Conservation (phyloP, 202 grass and related monocot genomes). For the Elaeis oleifera region DNA sequence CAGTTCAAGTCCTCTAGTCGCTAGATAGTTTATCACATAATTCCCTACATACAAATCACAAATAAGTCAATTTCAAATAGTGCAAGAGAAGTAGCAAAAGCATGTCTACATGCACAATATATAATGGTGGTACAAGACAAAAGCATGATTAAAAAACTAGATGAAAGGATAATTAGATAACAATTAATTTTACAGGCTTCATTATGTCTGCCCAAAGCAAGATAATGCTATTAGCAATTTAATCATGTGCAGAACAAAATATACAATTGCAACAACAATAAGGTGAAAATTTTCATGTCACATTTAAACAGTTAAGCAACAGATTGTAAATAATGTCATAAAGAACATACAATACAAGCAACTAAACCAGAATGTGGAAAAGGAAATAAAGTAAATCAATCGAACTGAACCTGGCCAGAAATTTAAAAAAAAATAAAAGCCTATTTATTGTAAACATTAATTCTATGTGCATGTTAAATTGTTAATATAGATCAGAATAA, state of each 20-base stretch:
- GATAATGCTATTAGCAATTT: no score
- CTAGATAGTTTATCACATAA: constrained; percentile 99
- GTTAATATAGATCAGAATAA: constrained; percentile 19
- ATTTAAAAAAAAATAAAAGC: constrained; percentile 5
- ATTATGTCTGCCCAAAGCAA: no score
- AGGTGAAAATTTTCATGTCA: not conserved
- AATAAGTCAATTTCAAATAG: constrained; percentile 47
- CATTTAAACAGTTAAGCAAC: constrained; percentile 12
- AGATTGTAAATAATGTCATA: constrained; percentile 5
- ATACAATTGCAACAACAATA: constrained; percentile 5
- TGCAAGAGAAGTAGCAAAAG: not conserved
- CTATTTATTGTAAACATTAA: constrained; percentile 21
- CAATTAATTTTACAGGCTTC: no score
- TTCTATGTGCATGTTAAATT: constrained; percentile 17
- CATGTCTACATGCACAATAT: no score
- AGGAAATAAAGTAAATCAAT: not conserved
- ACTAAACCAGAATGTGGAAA: not conserved
- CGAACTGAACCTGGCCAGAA: not conserved
- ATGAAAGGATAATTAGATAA: no score
- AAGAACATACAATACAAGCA: constrained; percentile 12
- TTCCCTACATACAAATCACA: constrained; percentile 88
- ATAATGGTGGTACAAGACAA: no score
- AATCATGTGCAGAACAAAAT: not conserved
- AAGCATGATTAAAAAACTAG: no score
- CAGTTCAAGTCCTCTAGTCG: constrained; percentile 86